Evolutionary conservation across 2,329 filamentous ascomycete species (phyloP), one percentile per base, ranked within the genome.

Genomic region (Paecilomyces formosus): DNA sequence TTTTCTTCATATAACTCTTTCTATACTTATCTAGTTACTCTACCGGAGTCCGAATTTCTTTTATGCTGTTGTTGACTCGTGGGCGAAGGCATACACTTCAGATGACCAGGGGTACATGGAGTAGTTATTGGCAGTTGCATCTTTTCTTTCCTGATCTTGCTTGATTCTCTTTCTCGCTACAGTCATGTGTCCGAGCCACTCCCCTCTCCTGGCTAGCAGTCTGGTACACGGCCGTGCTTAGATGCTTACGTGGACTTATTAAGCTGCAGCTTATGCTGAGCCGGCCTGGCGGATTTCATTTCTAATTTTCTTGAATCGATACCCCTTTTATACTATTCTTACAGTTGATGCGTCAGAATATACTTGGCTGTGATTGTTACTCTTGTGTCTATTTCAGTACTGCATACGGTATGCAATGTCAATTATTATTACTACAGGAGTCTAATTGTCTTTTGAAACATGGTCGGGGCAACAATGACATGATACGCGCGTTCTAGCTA

Each of bases 71-170:
- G 26, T 52, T 24, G 11, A 13, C 21, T 52, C 21, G 56, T 51
- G 31, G 31, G 15, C 21, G 54, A 35, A 24, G 7, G 54, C 54
- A 55, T 39, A 55, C 54, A 55, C 35, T 22, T 35, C n/a, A 18
- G 35, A 31, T 30, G 54, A 28, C 28, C 45, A 33, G 28, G 22
- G 49, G 50, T 13, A 58, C 55, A 54, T 56, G 53, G 55, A 57
- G 54, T 51, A 58, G 57, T 61, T 35, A 58, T 61, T 52, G 50
- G 50, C 50, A 24, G 50, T 52, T 52, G 63, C 35, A 60, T 60
- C 51, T 60, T 66, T 61, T 57, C 61, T 60, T 64, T 61, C 57
- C 61, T 61, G 61, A 60, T 62, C 59, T 64, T 62, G 57, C 56
- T 62, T 55, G 59, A 63, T 57, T 63, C 54, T 52, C 58, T 49